Evolutionary conservation across 2,329 filamentous ascomycete genomes (phyloP).

Genomic region (Cytospora leucostoma): DNA sequence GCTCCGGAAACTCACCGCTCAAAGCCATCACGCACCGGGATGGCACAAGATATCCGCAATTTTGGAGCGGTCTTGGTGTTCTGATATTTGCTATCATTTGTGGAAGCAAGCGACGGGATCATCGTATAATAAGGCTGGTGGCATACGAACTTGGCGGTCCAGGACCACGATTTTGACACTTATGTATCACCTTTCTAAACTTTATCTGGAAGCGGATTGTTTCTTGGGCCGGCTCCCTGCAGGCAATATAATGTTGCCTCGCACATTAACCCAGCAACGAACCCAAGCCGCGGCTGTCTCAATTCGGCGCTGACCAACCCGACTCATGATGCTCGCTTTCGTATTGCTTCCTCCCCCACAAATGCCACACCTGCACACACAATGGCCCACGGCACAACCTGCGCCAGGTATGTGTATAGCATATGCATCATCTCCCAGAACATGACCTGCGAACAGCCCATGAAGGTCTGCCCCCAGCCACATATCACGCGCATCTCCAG

Average conservation of each 20-base stretch:
- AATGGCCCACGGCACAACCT: slow-evolving; percentile 29
- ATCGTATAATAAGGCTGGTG: not conserved
- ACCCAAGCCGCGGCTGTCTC: not conserved
- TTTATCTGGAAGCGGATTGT: not conserved
- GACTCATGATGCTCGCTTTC: not conserved
- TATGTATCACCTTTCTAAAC: not conserved
- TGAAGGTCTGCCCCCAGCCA: not conserved
- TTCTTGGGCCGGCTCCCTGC: not conserved
- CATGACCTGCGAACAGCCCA: slow-evolving; percentile 5
- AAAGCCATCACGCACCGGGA: not conserved
- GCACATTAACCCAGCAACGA: not conserved
- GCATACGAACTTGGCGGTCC: not conserved
- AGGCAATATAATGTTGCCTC: not conserved
- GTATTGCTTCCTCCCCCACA: slow-evolving; percentile 26
- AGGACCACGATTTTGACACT: not conserved
- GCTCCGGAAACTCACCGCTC: not conserved
- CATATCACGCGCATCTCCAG: slow-evolving; percentile 25
- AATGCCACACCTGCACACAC: slow-evolving; percentile 21
- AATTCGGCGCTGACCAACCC: not conserved
- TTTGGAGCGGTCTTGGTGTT: slow-evolving; percentile 3
- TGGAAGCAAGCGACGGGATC: not conserved
- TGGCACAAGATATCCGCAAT: not conserved
- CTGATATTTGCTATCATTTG: not conserved
- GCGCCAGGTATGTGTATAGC: slow-evolving; percentile 6
- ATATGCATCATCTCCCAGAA: slow-evolving; percentile 4